Base-by-base conservation (phyloP, 2,329 filamentous ascomycete species). In the Biscogniauxia mediterranea region DNA sequence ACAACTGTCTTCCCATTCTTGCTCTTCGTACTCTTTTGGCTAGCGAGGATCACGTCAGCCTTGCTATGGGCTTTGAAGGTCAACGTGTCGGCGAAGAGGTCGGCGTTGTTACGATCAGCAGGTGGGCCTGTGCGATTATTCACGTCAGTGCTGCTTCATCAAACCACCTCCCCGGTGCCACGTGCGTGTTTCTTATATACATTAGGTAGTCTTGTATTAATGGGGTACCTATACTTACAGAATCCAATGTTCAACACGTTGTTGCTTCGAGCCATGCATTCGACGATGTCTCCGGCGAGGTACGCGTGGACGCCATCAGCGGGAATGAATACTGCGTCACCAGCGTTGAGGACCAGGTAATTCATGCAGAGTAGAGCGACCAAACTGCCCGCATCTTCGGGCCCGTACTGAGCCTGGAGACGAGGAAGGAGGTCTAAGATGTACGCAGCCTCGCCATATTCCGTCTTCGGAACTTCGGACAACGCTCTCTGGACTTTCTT, bases 301-400 rank as follows among this genome's bases (percentile, higher is more conserved):
- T 91, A 92, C 0, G 89, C 89, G 70, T 92, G 89, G 58, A 91
- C 89, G 4, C 88, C 89, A 65, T 92, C 89, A 0, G 88, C 88
- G 0, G 89, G 89, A 17, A 92, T 88, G 71, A 85, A 91, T 56
- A 92, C 81, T 8, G 85, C 83, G 56, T 91, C 84, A 17, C 89
- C 89, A 0, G 88, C 81, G 20, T 84, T 76, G 8, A 93, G 81
- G 1, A 83, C 79, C 56, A 93, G 71, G 69, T 85, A 93, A 75
- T 93, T 93, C 89, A 92, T 92, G 53, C 86, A 86, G 42, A 91
- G 75, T 5, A 91, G 79, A 0, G 89, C 89, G 1, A 93, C 87
- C 1, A 93, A 77, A 19, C 81, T 85, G 1, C 89, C 89, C 0
- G 87, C 87, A 66, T 93, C 90, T 6, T 75, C 71, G 20, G 81